Conservation (phyloP, 352 stramenopile genomes). For the Globisporangium spiculum region DNA sequence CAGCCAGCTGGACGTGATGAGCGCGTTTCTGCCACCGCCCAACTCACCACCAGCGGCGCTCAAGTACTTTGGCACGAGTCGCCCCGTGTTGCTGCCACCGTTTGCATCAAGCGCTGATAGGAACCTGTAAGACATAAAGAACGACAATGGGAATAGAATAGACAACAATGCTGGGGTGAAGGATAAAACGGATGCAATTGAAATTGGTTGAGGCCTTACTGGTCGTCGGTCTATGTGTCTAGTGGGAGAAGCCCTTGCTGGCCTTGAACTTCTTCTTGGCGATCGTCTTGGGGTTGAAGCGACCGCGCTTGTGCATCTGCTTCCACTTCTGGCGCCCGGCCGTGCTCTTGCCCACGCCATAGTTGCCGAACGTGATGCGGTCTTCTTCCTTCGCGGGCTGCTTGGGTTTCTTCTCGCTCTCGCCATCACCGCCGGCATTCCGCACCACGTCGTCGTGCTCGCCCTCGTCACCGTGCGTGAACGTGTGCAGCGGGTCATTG, state of each 20-base stretch:
- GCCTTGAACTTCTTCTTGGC: conserved; percentile 84
- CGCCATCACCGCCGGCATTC: conserved; percentile 29
- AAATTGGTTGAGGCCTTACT: background rate
- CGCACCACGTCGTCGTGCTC: conserved; percentile 26
- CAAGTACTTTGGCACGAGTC: conserved; percentile 54
- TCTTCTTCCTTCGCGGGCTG: conserved; percentile 68
- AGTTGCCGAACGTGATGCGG: conserved; percentile 87
- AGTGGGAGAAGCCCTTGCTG: conserved; percentile 60
- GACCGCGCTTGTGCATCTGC: conserved; percentile 83
- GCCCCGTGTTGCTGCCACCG: conserved; percentile 35
- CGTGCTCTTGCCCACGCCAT: conserved; percentile 90
- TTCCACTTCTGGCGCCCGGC: conserved; percentile 95
- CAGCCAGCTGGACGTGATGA: conserved; percentile 28
- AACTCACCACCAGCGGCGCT: conserved; percentile 68
- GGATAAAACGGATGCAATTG: conserved; percentile 4
- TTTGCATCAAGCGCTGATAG: conserved; percentile 48
- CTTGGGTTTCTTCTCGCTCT: conserved; percentile 28
- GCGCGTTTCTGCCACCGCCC: conserved; percentile 41
- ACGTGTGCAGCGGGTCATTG: conserved; percentile 98
- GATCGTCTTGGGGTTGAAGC: conserved; percentile 91
- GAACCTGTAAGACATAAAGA: conserved; percentile 17
- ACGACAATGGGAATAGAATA: background rate
- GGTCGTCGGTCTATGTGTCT: conserved; percentile 19
- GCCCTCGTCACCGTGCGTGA: conserved; percentile 67
- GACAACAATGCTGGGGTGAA: background rate